phyloP scores from a whole-genome alignment of 2,329 filamentous ascomycete genomes.

The Xylaria sp. region DNA sequence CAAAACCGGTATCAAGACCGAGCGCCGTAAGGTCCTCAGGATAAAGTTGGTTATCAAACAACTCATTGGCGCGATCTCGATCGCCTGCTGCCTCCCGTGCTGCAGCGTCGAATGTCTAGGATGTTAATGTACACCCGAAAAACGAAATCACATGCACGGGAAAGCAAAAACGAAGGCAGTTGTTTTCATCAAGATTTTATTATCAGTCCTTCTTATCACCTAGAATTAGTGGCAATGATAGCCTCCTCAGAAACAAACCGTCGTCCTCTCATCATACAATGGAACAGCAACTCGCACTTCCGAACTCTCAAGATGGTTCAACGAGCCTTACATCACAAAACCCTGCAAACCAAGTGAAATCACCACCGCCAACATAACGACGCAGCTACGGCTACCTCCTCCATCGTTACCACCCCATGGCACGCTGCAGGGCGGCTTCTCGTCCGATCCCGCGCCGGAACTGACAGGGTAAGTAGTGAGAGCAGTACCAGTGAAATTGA shows the following conservation, averaged over 20 bases:
- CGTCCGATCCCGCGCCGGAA: slow-evolving; percentile 21
- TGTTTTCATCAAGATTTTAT: neutral
- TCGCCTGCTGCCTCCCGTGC: neutral
- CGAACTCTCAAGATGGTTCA: neutral
- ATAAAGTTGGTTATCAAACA: neutral
- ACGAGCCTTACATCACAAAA: slow-evolving; percentile 21
- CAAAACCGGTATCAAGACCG: too few species aligned
- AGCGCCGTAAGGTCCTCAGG: neutral
- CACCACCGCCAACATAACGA: slow-evolving; percentile 40
- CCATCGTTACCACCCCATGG: slow-evolving; percentile 29
- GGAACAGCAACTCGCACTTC: neutral
- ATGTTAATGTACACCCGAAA: neutral
- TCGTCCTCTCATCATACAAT: neutral
- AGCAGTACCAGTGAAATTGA: slow-evolving; percentile 3
- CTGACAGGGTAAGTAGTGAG: slow-evolving; percentile 10
- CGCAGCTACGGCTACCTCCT: slow-evolving; percentile 31
- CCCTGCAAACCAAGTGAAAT: slow-evolving; percentile 31
- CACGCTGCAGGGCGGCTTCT: slow-evolving; percentile 24
- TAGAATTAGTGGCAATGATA: neutral
- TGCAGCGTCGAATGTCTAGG: neutral
- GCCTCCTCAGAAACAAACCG: neutral
- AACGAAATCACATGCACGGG: neutral
- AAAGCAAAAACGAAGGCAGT: neutral
- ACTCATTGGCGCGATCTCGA: neutral
- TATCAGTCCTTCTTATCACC: neutral